Evolutionary conservation across 306 rosid genomes (phyloP).

Genomic region (Sesbania bispinosa): DNA sequence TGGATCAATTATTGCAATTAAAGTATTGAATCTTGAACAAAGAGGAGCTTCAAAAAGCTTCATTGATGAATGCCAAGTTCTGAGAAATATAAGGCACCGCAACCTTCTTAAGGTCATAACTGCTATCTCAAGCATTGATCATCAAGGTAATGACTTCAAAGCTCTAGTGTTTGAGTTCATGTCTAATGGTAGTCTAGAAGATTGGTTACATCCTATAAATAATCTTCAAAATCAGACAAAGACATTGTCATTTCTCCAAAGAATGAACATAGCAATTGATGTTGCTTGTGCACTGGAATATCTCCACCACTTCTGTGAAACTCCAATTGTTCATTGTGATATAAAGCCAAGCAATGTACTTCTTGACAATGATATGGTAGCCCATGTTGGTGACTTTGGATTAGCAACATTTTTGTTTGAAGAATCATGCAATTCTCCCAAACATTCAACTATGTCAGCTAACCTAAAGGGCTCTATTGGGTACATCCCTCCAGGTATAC

Average conservation of each 20-base stretch:
- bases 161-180: constrained; percentile 33
- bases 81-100: constrained; percentile 29
- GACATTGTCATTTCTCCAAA: constrained; percentile 11
- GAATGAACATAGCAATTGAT: constrained; percentile 27
- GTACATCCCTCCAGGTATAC: constrained; percentile 34
- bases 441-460: background rate
- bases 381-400: constrained; percentile 40
- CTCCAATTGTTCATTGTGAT: constrained; percentile 34
- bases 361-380: constrained; percentile 31
- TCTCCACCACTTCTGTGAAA: constrained; percentile 25
- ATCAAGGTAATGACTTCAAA: constrained; percentile 39
- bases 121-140: constrained; percentile 31
- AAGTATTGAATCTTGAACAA: constrained; percentile 35
- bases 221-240: background rate
- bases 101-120: constrained; percentile 38
- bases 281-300: constrained; percentile 33
- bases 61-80: constrained; percentile 28
- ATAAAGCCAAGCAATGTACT: constrained; percentile 40
- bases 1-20: constrained; percentile 27
- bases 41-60: constrained; percentile 28
- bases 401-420: constrained; percentile 36
- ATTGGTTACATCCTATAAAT: constrained; percentile 29
- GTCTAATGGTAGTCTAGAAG: constrained; percentile 30
- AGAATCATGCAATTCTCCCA: background rate
- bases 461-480: constrained; percentile 35